Evolutionary conservation across 2,329 filamentous ascomycete species (phyloP).

Genomic region (Harringtonia lauricola): DNA sequence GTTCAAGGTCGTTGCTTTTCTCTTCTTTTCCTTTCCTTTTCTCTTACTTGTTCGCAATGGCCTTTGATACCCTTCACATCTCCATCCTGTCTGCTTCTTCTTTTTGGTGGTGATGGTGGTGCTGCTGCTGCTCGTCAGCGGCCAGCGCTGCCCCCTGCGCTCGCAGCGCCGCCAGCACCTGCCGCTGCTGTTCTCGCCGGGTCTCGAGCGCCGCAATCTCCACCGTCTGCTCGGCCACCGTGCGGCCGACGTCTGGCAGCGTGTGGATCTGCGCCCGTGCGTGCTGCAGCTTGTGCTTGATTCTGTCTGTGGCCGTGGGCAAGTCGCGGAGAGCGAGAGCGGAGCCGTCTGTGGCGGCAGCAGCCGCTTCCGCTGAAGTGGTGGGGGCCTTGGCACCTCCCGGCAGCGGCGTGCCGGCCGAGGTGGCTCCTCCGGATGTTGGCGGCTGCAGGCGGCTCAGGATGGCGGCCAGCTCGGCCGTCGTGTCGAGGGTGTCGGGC

Average conservation of each 20-base stretch:
- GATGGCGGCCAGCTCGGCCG: constrained; percentile 70
- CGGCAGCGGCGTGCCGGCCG: constrained; percentile 20
- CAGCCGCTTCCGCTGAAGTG: too few species aligned
- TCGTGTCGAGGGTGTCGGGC: constrained; percentile 74
- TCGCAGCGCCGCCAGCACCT: constrained; percentile 42
- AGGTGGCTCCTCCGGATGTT: constrained; percentile 25
- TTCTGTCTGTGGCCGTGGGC: constrained; percentile 60
- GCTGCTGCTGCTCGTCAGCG: constrained; percentile 18
- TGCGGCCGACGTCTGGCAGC: constrained; percentile 60
- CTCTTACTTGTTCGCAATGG: not conserved
- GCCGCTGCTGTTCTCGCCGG: constrained; percentile 50
- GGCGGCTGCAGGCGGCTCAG: constrained; percentile 59
- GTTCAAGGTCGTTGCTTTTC: too few species aligned
- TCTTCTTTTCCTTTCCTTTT: not conserved
- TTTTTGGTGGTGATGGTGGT: constrained; percentile 17
- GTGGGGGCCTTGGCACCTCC: constrained; percentile 5
- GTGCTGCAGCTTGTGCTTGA: constrained; percentile 76
- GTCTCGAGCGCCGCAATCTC: constrained; percentile 59
- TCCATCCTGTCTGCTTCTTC: constrained; percentile 25
- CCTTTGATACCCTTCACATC: constrained; percentile 18
- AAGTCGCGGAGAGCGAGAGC: constrained; percentile 58
- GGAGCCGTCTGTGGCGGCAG: constrained; percentile 5
- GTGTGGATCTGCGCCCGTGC: constrained; percentile 55
- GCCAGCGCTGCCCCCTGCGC: constrained; percentile 34
- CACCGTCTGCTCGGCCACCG: constrained; percentile 55